phyloP scores from a whole-genome alignment of 106 monocot species.

The Allium cepa region DNA sequence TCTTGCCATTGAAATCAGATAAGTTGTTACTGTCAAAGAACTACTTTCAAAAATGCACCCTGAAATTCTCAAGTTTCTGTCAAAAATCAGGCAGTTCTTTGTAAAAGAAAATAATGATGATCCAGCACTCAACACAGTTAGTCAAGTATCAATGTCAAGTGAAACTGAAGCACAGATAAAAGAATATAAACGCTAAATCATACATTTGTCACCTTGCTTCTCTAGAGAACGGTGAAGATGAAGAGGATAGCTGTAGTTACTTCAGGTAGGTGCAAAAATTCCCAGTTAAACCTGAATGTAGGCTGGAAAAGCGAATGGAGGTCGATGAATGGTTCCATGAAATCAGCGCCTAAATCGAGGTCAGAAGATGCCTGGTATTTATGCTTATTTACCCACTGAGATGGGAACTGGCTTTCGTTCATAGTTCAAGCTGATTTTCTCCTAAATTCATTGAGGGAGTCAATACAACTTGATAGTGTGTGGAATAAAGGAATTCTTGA shows the following conservation, averaged over 20 bases:
- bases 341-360: conserved; percentile 23
- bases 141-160: conserved; percentile 27
- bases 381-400: conserved; percentile 46
- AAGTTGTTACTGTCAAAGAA: conserved; percentile 24
- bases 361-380: conserved; percentile 19
- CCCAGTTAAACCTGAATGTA: conserved; percentile 30
- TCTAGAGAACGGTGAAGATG: conserved; percentile 1
- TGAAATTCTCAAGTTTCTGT: conserved; percentile 38
- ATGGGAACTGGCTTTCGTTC: conserved; percentile 43
- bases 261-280: conserved; percentile 64
- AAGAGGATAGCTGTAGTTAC: conserved; percentile 25
- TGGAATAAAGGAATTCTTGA: conserved; percentile 51
- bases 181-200: conserved; percentile 40
- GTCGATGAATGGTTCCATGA: conserved; percentile 41
- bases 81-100: conserved; percentile 34
- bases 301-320: conserved; percentile 29
- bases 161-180: conserved; percentile 23
- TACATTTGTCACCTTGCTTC: conserved; percentile 32
- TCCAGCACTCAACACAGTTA: conserved; percentile 11
- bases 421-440: conserved; percentile 62
- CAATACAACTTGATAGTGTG: conserved; percentile 30
- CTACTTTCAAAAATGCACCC: conserved; percentile 38
- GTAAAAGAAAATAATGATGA: conserved; percentile 23
- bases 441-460: conserved; percentile 38
- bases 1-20: conserved; percentile 38